A percentile compares a stretch with the other conserved stretches of the same genome.
phyloP scores from a whole-genome alignment of 805 yeast species.

The Saccharomycopsis sp. region DNA sequence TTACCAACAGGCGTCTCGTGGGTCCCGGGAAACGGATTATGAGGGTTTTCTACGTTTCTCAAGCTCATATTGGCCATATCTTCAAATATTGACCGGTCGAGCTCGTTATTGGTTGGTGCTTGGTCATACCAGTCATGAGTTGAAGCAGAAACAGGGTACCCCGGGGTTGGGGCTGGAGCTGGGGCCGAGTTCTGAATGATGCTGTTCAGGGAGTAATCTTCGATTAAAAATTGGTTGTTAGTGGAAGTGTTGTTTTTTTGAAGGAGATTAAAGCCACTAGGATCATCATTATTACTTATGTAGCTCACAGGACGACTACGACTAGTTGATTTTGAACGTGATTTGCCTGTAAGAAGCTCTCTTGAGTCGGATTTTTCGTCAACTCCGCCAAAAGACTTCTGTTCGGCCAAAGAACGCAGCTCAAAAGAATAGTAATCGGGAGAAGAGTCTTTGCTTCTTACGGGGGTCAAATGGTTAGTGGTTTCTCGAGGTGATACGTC shows the following conservation, averaged over 20 bases:
- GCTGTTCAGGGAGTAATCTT: neutral
- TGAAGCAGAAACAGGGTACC: neutral
- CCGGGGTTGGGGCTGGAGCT: neutral
- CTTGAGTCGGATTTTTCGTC: too few relatives aligned
- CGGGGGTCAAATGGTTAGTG: neutral
- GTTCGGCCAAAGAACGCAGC: neutral
- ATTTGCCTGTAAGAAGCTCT: neutral
- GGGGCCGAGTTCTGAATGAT: neutral
- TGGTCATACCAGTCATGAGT: neutral
- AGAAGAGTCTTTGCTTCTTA: neutral
- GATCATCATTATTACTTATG: neutral
- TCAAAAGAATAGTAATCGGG: neutral
- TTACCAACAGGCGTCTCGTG: too few relatives aligned
- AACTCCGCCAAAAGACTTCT: neutral
- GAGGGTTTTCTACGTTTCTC: neutral
- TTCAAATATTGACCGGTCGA: neutral
- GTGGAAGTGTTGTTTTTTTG: neutral
- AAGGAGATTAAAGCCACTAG: neutral
- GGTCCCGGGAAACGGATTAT: neutral
- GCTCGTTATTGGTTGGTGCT: neutral
- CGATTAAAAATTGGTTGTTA: neutral
- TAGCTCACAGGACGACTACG: neutral
- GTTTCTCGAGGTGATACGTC: neutral
- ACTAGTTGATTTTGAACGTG: neutral
- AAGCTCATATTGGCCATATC: constrained; percentile 1